Base-by-base conservation (phyloP, 2,329 filamentous ascomycete genomes). In the Xylaria sp. region DNA sequence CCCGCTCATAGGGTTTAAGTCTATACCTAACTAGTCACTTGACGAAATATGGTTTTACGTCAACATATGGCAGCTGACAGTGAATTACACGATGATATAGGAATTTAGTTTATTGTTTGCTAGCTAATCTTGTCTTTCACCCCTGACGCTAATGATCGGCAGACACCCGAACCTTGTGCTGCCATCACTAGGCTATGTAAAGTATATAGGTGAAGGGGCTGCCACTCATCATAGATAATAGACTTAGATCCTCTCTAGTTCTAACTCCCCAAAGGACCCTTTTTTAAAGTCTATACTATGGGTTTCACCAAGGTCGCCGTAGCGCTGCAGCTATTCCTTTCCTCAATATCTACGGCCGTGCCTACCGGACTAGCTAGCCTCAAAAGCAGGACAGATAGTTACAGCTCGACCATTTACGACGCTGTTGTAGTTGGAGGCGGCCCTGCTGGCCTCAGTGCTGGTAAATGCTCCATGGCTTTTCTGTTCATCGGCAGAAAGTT, bases 391-490 rank as follows among this genome's bases (percentile, higher is more conserved):
- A 20, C 31, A n/a, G 36, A 47, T 11, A 5, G 20, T 2, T 25
- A 51, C 1, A 47, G 42, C 47, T 38, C 56, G 20, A 66, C 58
- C 2, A 22, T 69, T 5, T 70, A 70, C n/a, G 69, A 70, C 67
- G 69, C 61, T 4, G 27, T 70, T 15, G 47, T 70, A 27, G 61
- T 70, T 11, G 69, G 69, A 5, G 69, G 69, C 33, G 69, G 69
- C 15, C 69, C 69, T 0, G 60, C 69, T 17, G 69, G 69, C 20
- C 51, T 69, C 10, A 70, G 69, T 25, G 69, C 69, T 29, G 39
- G 68, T 70, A 61, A 60, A 31, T 49, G 27, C 17, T 33, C 42
- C 27, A 31, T 44, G 10, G 17, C 13, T 17, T 45, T 15, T 36
- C 15, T 50, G 6, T n/a, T 20, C 10, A 17, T 20, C 0, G 5